phyloP scores from a whole-genome alignment of 2,329 filamentous ascomycete species.

The Phialemonium atrogriseum region DNA sequence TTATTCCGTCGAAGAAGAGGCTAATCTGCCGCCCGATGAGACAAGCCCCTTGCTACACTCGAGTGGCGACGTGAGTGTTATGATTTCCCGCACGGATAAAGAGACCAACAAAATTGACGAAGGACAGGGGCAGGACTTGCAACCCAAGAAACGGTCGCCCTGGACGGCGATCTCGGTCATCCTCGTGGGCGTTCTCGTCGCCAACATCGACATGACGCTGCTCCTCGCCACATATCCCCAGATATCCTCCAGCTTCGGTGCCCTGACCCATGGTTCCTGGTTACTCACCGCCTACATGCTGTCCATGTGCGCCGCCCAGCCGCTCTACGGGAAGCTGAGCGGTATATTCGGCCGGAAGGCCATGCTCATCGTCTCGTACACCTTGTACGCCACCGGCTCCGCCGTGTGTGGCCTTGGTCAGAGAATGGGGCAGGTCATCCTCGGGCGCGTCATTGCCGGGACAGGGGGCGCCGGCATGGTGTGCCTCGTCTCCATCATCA shows the following conservation, averaged over 20 bases:
- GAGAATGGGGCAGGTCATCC: slow-evolving; percentile 52
- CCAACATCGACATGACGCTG: slow-evolving; percentile 4
- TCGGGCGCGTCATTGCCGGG: slow-evolving; percentile 32
- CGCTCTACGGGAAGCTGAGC: slow-evolving; percentile 53
- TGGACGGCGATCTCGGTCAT: background rate
- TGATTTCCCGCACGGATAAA: too few species aligned
- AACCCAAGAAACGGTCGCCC: background rate
- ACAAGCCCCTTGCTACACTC: too few species aligned
- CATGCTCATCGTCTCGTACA: slow-evolving; percentile 49
- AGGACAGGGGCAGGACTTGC: too few species aligned
- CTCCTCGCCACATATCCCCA: slow-evolving; percentile 5
- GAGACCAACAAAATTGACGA: too few species aligned
- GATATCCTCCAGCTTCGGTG: slow-evolving; percentile 5
- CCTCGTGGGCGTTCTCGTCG: slow-evolving; percentile 7
- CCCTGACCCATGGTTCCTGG: slow-evolving; percentile 4
- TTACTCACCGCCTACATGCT: slow-evolving; percentile 6
- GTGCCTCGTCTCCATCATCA: slow-evolving; percentile 51
- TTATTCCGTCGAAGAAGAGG: too few species aligned
- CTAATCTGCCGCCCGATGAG: too few species aligned
- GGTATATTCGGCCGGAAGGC: slow-evolving; percentile 54
- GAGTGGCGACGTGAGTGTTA: too few species aligned
- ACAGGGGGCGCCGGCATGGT: slow-evolving; percentile 58
- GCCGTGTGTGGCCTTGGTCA: slow-evolving; percentile 49
- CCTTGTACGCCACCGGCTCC: slow-evolving; percentile 49
- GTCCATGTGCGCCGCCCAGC: slow-evolving; percentile 42